Conservation (phyloP, 2,329 filamentous ascomycete genomes). For the Diaporthe amygdali region DNA sequence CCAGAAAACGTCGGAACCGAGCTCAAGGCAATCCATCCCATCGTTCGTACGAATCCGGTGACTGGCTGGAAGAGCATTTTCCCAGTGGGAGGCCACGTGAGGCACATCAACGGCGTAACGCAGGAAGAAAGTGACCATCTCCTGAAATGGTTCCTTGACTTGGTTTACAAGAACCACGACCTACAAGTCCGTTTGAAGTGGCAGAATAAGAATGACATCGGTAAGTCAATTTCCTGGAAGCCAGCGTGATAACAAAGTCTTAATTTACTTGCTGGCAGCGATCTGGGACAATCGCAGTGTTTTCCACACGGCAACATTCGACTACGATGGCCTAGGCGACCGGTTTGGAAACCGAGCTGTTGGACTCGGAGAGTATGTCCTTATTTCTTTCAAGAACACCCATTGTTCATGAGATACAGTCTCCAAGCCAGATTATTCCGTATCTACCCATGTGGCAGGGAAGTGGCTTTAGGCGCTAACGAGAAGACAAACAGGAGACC, state of each 20-base stretch:
- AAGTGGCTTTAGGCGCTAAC: neutral
- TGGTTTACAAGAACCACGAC: constrained; percentile 53
- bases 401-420: neutral
- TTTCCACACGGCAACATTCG: constrained; percentile 64
- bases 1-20: constrained; percentile 59
- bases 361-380: constrained; percentile 50
- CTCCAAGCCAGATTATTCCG: too few species aligned
- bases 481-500: constrained; percentile 39
- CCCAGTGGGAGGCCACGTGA: constrained; percentile 46
- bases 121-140: constrained; percentile 47
- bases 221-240: constrained; percentile 29
- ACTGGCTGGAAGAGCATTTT: constrained; percentile 67
- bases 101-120: constrained; percentile 49
- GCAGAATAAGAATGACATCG: constrained; percentile 48
- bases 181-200: constrained; percentile 54
- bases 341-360: constrained; percentile 59
- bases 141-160: constrained; percentile 45
- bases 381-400: accelerated
- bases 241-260: neutral
- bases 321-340: constrained; percentile 57
- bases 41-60: constrained; percentile 66
- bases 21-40: constrained; percentile 57
- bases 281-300: constrained; percentile 68
- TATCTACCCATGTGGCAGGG: too few species aligned
- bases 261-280: constrained; percentile 34